Percentiles rank a stretch among this genome's conserved stretches.
These are phyloP conservation scores for Leishmania turanica DNA, from an alignment of 208 protist genomes.

Conservation along the genomic window DNA sequence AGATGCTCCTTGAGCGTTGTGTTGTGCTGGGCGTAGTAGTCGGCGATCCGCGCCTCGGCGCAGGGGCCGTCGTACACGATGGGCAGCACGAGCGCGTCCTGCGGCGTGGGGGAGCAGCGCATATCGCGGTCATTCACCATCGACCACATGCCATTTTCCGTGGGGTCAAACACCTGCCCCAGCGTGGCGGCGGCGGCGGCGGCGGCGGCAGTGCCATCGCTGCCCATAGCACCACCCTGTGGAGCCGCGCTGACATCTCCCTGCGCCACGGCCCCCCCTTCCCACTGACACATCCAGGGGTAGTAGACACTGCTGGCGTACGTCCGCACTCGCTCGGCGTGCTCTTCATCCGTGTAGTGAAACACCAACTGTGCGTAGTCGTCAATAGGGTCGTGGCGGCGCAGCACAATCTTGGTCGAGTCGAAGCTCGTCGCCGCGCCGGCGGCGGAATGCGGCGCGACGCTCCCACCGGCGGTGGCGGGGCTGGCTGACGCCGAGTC, in stretches of 20 bases:
- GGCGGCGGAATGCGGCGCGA: not conserved
- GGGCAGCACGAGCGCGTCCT: slow-evolving; percentile 70
- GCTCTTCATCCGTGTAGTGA: slow-evolving; percentile 26
- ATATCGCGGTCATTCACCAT: slow-evolving; percentile 69
- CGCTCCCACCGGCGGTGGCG: not conserved
- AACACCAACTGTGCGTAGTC: slow-evolving; percentile 12
- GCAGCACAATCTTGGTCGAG: slow-evolving; percentile 1
- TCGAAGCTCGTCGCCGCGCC: not conserved
- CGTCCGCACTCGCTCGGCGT: slow-evolving; percentile 21
- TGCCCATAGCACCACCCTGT: not conserved
- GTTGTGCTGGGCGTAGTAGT: slow-evolving; percentile 64
- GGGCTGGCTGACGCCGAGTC: not conserved
- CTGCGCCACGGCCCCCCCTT: not conserved
- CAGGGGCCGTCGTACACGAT: slow-evolving; percentile 62
- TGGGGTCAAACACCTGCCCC: slow-evolving; percentile 56
- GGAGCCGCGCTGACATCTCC: not conserved
- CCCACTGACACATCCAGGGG: slow-evolving; percentile 26
- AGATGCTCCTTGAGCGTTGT: slow-evolving; percentile 43
- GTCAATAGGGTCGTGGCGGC: slow-evolving; percentile 19
- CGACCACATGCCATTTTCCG: slow-evolving; percentile 70
- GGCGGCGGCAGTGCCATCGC: not conserved
- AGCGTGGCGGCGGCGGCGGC: not conserved
- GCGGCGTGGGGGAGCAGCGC: slow-evolving; percentile 58
- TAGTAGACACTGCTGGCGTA: slow-evolving; percentile 37
- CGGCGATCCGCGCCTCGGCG: slow-evolving; percentile 54